These are phyloP conservation scores for Mytilinidion resinicola DNA, from an alignment of 495 filamentous ascomycete species.

Conservation along the genomic window DNA sequence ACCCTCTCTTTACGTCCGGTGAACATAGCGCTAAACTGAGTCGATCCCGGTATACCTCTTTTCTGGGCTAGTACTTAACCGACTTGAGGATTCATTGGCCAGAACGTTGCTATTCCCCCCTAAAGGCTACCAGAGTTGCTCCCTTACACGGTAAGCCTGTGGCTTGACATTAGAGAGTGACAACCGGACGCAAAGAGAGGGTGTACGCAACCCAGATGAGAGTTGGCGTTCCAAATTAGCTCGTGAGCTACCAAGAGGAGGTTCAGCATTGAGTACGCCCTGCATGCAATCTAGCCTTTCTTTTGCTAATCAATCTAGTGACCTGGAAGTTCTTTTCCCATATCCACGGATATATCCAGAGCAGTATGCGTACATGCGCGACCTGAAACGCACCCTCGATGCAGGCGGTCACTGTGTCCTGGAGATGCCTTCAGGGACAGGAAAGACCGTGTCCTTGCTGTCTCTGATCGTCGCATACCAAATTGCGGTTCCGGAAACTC, in stretches of 20 bases:
- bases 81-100: no score
- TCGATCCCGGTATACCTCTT: no score
- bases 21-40: no score
- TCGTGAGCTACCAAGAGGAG: slow-evolving; percentile 68
- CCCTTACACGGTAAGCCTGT: no score
- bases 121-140: no score
- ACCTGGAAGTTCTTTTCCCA: slow-evolving; percentile 90
- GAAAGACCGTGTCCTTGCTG: slow-evolving; percentile 92
- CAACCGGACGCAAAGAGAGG: no score
- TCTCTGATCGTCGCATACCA: slow-evolving; percentile 97
- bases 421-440: slow-evolving; percentile 99
- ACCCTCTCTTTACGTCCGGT: no score
- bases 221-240: no score
- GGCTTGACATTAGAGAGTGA: no score
- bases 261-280: slow-evolving; percentile 87
- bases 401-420: slow-evolving; percentile 93
- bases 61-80: no score
- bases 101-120: no score
- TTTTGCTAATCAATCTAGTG: slow-evolving; percentile 46
- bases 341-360: slow-evolving; percentile 98
- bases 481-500: slow-evolving; percentile 77
- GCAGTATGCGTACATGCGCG: slow-evolving; percentile 99
- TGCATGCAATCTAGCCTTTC: not conserved
- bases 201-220: no score
- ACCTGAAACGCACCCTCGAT: slow-evolving; percentile 95